Evolutionary conservation across 2,329 filamentous ascomycete genomes (phyloP), one percentile per base, ranked within the genome.

Genomic region (Fusarium pseudoanthophilum): DNA sequence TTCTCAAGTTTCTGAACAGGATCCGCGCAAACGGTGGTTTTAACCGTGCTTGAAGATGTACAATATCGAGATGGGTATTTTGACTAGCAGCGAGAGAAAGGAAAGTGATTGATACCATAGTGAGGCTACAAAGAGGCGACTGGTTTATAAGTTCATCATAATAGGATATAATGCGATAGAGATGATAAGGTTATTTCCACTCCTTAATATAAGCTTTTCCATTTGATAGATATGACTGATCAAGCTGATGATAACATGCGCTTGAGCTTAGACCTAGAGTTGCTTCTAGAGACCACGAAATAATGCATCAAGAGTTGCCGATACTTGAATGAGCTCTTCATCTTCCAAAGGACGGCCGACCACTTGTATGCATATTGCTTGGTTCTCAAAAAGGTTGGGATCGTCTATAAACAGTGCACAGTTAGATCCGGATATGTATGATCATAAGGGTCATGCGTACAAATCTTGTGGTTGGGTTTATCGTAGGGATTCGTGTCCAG

Each of bases 271-370:
- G 15, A 2, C 21, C 2, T 5, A 5, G 51, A 37, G 3, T 21
- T 21, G 16, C 4, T 26, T 7, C 20, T 28, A 52, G 18, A 26
- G 6, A 5, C n/a, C 9, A 3, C n/a, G 48, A n/a, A 61, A 9
- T 6, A 63, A 18, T 13, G 32, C 36, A 26, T 69, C 65, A 7
- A 69, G 14, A 3, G 24, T 34, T 7, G 49, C 42, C 1, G 42
- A 32, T 14, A 64, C 20, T 18, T 36, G 48, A 37, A 72, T 39
- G 30, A 71, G 64, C 2, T 72, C 56, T 11, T 71, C 70, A 15
- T 72, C 70, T 9, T 72, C 64, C 18, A 56, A 72, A 1, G 64
- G 64, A 18, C 67, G 53, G 1, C 49, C 59, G 4, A 72, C 60
- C 10, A 72, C 28, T 32, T 72, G 67, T 13, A 72, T 39, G n/a